Evolutionary conservation across 1,284 basidiomycete species (phyloP), one percentile per base, ranked within the genome.

Genomic region (Abortiporus biennis): DNA sequence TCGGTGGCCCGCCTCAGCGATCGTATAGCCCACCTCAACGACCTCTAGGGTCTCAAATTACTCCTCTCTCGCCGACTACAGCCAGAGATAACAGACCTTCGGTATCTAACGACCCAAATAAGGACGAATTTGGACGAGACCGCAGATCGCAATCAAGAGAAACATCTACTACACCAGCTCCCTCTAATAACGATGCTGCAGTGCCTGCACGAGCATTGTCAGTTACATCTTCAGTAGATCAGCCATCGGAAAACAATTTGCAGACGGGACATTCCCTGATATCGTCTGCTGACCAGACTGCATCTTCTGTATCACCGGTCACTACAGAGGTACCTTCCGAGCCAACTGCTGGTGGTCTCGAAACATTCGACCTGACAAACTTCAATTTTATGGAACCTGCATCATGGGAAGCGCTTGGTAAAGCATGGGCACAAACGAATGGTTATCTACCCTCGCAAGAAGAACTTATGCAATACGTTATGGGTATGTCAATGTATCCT

Each of bases 111-210:
- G 75, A 66, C 46, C n/a, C n/a, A n/a, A n/a, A n/a, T n/a, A 85
- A 78, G 61, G 85, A 89, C 69, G 85, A 89, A 60, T 89, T 89
- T 61, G 85, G 86, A 51, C 75, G 86, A 54, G 85, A 88, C 58
- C 72, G 86, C 54, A 72, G 85, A 54, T 64, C 71, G 46, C 55
- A 64, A 23, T 62, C 65, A 40, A 50, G 66, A 38, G 61, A 60
- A 50, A 56, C 55, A 50, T 38, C 47, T 23, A 49, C 43, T 12
- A 21, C 49, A 11, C 50, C 45, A 44, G 43, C 50, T 45, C 34
- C 21, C 13, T 34, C 23, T 20, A 37, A 20, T 6, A 39, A 47
- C 29, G 39, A 44, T 4, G 32, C 36, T 21, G 9, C 48, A 23
- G 40, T 36, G 24, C 29, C 45, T 25, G 42, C 30, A 6, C 27